Conservation (phyloP, 1,284 basidiomycete species). For the Mycosarcoma maydis region DNA sequence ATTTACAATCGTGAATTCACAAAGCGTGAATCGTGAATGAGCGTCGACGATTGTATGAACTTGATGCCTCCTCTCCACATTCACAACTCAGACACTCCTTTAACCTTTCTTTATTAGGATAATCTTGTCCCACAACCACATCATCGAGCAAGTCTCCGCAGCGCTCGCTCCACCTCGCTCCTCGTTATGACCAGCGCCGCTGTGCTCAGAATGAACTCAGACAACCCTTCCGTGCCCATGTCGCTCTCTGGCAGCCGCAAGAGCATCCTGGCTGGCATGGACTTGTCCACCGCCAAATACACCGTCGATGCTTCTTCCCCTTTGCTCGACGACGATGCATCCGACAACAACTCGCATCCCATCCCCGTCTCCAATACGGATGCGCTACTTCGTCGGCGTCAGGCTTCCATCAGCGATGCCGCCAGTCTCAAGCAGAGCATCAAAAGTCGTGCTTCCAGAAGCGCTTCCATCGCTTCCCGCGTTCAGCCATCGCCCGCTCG, state of each 20-base stretch:
- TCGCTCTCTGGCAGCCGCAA: slow-evolving; percentile 33
- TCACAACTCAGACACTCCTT: too few relatives aligned
- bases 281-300: slow-evolving; percentile 7
- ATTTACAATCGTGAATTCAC: too few relatives aligned
- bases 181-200: slow-evolving; percentile 46
- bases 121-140: too few relatives aligned
- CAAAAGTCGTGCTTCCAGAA: slow-evolving; percentile 17
- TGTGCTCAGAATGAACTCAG: slow-evolving; percentile 36
- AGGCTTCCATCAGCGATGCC: slow-evolving; percentile 4
- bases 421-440: slow-evolving; percentile 13
- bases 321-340: slow-evolving; percentile 17
- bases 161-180: too few relatives aligned
- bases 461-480: slow-evolving; percentile 20
- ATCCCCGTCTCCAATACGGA: slow-evolving; percentile 49
- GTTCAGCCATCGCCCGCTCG: slow-evolving; percentile 10
- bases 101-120: too few relatives aligned
- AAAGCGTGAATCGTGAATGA: too few relatives aligned
- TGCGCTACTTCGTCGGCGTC: slow-evolving; percentile 32
- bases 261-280: slow-evolving; percentile 44
- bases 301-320: not conserved
- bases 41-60: too few relatives aligned
- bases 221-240: slow-evolving; percentile 12
- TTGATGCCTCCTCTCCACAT: too few relatives aligned
- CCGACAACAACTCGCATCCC: slow-evolving; percentile 13
- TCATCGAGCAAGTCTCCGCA: too few relatives aligned